Evolutionary conservation across 1,284 basidiomycete species (phyloP), one percentile per base, ranked within the genome.

Genomic region (Volvariella surrecta): DNA sequence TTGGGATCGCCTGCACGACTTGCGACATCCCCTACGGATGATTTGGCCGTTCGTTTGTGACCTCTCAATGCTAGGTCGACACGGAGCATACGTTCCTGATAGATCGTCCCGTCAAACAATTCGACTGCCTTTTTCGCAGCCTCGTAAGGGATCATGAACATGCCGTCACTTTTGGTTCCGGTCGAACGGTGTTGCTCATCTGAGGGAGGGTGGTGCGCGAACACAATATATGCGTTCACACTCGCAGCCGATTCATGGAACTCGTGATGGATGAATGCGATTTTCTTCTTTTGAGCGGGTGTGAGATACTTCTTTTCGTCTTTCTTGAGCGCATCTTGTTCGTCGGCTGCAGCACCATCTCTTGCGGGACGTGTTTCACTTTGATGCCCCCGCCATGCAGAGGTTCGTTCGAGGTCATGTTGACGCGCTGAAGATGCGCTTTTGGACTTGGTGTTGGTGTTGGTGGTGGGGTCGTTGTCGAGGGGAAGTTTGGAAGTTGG

Each of bases 181-280:
- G 32, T 32, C 8, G 16, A 21, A 17, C 7, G 4, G 9, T 10
- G 13, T 30, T 30, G n/a, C 7, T 15, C 24, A 81, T 76, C 9
- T 83, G 60, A 52, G 3, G 77, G 78, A 11, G 61, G 54, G 6
- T 79, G 67, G 58, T 89, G 75, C 1, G 83, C 88, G 58, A 94
- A 92, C 20, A 96, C 89, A 43, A 93, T 65, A 59, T 96, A 96
- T 1, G 89, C 89, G 55, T 92, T 88, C 48, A 87, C 74, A 18
- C 77, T 73, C 50, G 79, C 77, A 2, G 79, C 77, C 18, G 73
- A 71, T 1, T 76, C 64, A 60, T 94, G 89, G 55, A 93, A 77
- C 52, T 94, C 89, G 47, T 84, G 82, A 57, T 92, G 91, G 62
- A 98, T 96, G 59, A 92, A 96, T 0, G 93, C 90, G 32, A 98